These are phyloP conservation scores for Candida tetrigidarum DNA, from an alignment of 1,139 yeast species.

Conservation along the genomic window DNA sequence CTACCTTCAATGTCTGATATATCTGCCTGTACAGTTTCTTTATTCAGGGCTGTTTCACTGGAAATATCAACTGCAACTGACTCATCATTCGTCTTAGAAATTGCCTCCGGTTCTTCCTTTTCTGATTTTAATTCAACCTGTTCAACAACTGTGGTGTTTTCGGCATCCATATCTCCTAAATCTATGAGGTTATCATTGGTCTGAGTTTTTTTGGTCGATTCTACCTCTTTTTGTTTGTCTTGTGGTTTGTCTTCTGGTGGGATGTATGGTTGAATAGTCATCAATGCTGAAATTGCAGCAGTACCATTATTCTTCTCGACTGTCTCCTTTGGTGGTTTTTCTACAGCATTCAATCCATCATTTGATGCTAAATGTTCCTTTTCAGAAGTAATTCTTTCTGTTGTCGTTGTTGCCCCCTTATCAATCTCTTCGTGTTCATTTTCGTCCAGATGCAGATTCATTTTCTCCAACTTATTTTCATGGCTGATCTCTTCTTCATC, in stretches of 20 bases:
- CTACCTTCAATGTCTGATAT: constrained; percentile 9
- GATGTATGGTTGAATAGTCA: constrained; percentile 19
- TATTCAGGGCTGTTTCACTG: no score
- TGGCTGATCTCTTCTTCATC: constrained; percentile 8
- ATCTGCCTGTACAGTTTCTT: constrained; percentile 10
- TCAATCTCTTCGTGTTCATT: constrained; percentile 6
- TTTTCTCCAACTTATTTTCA: constrained; percentile 13
- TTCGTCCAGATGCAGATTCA: constrained; percentile 11
- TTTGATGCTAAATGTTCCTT: background rate
- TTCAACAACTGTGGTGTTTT: background rate
- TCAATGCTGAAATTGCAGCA: constrained; percentile 13
- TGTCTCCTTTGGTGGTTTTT: constrained; percentile 10
- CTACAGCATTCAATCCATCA: constrained; percentile 3
- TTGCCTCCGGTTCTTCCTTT: background rate
- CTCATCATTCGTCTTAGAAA: no score
- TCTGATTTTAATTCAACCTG: background rate
- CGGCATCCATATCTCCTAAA: constrained; percentile 4
- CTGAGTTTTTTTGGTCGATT: background rate
- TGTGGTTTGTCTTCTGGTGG: constrained; percentile 9
- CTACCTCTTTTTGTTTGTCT: background rate
- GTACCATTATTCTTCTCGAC: constrained; percentile 11
- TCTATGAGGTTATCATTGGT: constrained; percentile 11
- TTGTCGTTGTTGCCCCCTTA: background rate
- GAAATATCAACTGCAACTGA: background rate
- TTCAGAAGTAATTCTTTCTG: background rate